These are phyloP conservation scores for Neoboletus magnificus DNA, from an alignment of 768 basidiomycete genomes.

Conservation along the genomic window DNA sequence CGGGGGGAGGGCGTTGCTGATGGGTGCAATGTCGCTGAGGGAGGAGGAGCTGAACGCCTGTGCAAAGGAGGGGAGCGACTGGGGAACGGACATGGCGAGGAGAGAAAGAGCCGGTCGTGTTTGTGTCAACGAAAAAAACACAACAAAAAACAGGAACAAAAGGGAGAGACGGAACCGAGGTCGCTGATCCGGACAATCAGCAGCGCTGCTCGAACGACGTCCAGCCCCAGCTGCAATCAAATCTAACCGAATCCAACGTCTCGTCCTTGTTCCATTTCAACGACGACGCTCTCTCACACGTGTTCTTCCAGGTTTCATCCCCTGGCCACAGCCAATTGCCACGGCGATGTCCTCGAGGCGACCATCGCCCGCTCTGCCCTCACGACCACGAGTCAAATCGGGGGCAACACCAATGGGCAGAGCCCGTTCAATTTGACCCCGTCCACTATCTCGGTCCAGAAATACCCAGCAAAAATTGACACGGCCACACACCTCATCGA, in stretches of 20 bases:
- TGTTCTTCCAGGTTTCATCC: background rate
- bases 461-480: background rate
- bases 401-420: slow-evolving; percentile 9
- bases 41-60: slow-evolving; percentile 67
- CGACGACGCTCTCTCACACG: background rate
- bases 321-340: background rate
- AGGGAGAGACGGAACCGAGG: slow-evolving; percentile 15
- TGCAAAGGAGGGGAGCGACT: slow-evolving; percentile 76
- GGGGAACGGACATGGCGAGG: slow-evolving; percentile 44
- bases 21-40: slow-evolving; percentile 45
- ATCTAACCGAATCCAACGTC: slow-evolving; percentile 1
- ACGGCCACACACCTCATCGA: slow-evolving; percentile 3
- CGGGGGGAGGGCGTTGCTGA: slow-evolving; percentile 62
- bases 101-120: background rate
- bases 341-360: slow-evolving; percentile 4
- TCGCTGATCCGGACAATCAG: background rate
- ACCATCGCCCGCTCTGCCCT: background rate
- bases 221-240: background rate
- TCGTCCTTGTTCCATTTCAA: background rate
- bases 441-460: slow-evolving; percentile 2
- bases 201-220: background rate
- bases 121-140: too few relatives aligned
- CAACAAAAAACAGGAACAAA: background rate
- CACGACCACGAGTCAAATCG: slow-evolving; percentile 1
- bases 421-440: background rate